Conservation (phyloP, 805 yeast species). For the Yarrowia sp. region DNA sequence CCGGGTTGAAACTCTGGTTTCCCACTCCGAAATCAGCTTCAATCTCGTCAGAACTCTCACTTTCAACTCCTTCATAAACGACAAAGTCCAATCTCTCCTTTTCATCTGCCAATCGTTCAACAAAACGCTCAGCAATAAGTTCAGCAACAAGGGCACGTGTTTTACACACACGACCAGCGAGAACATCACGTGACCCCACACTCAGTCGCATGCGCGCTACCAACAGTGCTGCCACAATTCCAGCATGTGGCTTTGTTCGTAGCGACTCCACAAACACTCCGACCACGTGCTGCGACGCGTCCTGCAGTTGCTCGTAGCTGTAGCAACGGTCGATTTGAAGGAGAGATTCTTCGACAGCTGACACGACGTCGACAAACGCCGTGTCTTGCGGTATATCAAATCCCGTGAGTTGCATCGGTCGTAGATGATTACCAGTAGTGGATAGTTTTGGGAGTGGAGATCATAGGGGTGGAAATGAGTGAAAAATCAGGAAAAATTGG, state of each 20-base stretch:
- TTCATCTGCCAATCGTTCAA: neutral
- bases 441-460: too few relatives aligned
- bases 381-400: neutral
- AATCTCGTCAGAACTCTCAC: neutral
- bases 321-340: neutral
- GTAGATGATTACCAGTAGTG: too few relatives aligned
- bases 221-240: slow-evolving; percentile 1
- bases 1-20: neutral
- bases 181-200: neutral
- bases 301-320: slow-evolving; percentile 1
- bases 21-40: neutral
- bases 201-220: slow-evolving; percentile 6
- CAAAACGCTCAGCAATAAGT: slow-evolving; percentile 13
- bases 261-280: slow-evolving; percentile 1
- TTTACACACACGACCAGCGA: neutral
- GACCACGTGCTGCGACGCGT: neutral
- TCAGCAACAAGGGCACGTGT: slow-evolving; percentile 4
- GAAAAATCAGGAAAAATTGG: too few relatives aligned
- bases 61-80: neutral
- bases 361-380: neutral
- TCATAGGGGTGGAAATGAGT: too few relatives aligned
- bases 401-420: neutral
- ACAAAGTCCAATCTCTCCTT: neutral
- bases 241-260: neutral
- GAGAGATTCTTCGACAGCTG: neutral